phyloP scores from a whole-genome alignment of 2,329 filamentous ascomycete genomes.

The Cryphonectria carpinicola region DNA sequence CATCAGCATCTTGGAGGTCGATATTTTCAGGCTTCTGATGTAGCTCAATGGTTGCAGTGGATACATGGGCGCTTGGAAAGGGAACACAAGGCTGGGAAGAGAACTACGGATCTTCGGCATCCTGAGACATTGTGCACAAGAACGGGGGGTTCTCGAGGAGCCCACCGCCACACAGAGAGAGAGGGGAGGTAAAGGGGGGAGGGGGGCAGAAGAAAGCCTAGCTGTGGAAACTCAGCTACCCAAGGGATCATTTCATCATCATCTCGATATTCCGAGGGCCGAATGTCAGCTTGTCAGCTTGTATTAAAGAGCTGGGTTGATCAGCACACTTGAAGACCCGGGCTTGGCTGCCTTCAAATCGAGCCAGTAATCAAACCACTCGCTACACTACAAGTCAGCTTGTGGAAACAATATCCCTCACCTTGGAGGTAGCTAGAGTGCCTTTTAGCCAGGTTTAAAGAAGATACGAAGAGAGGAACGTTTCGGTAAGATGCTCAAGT shows the following conservation, averaged over 20 bases:
- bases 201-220: not conserved
- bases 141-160: not conserved
- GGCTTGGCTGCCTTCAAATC: not conserved
- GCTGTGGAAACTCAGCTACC: not conserved
- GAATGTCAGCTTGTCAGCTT: not conserved
- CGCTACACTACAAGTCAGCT: not conserved
- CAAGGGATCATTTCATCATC: not conserved
- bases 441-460: not conserved
- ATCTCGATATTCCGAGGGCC: not conserved
- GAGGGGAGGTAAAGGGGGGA: too few relatives aligned
- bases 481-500: not conserved
- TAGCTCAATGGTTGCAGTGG: not conserved
- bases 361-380: not conserved
- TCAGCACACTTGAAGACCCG: not conserved
- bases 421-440: not conserved
- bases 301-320: not conserved
- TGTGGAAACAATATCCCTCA: not conserved
- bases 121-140: not conserved
- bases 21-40: not conserved
- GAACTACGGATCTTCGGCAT: not conserved
- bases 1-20: not conserved
- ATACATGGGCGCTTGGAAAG: not conserved
- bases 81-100: not conserved
- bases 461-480: not conserved
- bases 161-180: not conserved